phyloP scores from a whole-genome alignment of 140 eudicot species.

The Oenanthe javanica region DNA sequence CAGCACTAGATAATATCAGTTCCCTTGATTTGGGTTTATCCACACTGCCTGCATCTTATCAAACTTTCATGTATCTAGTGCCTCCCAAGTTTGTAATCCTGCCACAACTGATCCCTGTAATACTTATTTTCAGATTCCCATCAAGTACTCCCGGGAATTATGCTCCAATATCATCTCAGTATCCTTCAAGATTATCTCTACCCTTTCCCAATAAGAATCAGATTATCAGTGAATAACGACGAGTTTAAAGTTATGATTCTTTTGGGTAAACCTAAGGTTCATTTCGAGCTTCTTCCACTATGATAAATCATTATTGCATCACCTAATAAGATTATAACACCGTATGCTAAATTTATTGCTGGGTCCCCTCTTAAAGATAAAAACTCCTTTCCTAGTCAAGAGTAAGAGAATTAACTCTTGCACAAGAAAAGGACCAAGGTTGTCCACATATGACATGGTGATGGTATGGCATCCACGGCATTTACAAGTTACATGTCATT shows the following conservation, averaged over 20 bases:
- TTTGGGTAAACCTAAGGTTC: too few relatives aligned
- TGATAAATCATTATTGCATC: too few relatives aligned
- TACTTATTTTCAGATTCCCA: background rate
- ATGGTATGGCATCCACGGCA: too few relatives aligned
- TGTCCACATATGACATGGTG: too few relatives aligned
- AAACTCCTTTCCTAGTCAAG: too few relatives aligned
- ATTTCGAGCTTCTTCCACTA: too few relatives aligned
- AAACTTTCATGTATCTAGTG: background rate
- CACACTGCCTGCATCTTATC: background rate
- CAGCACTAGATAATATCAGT: background rate
- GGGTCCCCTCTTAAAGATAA: too few relatives aligned
- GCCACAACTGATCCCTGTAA: background rate
- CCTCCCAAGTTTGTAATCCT: background rate
- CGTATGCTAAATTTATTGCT: too few relatives aligned
- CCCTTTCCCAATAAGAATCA: background rate
- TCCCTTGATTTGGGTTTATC: background rate
- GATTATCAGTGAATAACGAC: background rate
- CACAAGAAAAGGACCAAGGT: too few relatives aligned
- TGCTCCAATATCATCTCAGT: background rate
- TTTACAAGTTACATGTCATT: too few relatives aligned
- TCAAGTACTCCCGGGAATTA: background rate
- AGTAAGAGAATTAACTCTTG: too few relatives aligned
- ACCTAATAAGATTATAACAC: too few relatives aligned
- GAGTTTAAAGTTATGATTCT: background rate
- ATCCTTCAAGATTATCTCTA: background rate